Evolutionary conservation across 129 eudicot genomes (phyloP), one percentile per base, ranked within the genome.

Genomic region (Lactuca sativa): DNA sequence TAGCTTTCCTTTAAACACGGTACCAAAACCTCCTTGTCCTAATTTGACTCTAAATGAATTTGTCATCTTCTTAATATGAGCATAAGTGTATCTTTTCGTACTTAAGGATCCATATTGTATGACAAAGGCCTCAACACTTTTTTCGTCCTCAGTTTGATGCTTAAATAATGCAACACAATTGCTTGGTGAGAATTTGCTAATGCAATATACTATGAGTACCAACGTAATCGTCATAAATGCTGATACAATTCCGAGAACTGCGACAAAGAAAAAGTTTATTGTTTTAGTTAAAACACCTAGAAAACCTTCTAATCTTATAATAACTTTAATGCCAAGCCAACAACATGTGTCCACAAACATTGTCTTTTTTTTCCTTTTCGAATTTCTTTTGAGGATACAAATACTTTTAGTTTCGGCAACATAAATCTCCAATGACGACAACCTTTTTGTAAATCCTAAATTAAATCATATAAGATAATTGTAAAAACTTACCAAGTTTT

Each of bases 11-110:
- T 61, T 73, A 69, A 18, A 78, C 33, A 79, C 83, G 17, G 36
- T 18, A 15, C 83, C 79, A 3, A 51, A 73, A 14, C 78, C 83
- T 38, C 79, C 79, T 16, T 62, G 34, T 13, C 83, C 83, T 37
- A 79, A 55, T 61, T 60, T 52, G 15, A 41, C 71, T 15, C 36
- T 41, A 52, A 80, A 80, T 0, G 76, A 55, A 58, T 48, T 48
- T 6, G 80, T 80, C 63, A 80, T 80, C 30, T 44, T 80, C 57
- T 69, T 80, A 10, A 79, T 36, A 9, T 73, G 76, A 3, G 2
- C 32, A 21, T 72, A 78, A 0, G 0, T 38, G 41, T 78, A 78
- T 33, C 70, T 67, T 60, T 59, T 52, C 51, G 62, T 72, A 44
- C 62, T 51, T 25, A 69, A 55, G 56, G 59, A 53, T 38, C 76